These are phyloP conservation scores for Physcia stellaris DNA, from an alignment of 495 filamentous ascomycete species.

Conservation along the genomic window DNA sequence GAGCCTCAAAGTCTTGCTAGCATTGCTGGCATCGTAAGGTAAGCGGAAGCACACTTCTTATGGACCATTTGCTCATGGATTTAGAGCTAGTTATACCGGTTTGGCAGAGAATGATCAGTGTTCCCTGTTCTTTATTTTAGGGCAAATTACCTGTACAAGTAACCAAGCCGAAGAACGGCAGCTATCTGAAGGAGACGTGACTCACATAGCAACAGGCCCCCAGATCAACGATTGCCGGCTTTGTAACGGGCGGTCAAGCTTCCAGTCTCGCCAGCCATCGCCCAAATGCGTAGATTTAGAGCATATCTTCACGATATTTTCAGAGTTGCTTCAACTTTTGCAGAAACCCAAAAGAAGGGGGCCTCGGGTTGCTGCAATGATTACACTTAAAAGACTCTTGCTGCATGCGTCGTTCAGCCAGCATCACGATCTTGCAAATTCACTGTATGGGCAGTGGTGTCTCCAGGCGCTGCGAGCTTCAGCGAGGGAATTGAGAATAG, in stretches of 20 bases:
- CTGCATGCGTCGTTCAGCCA: conserved; percentile 42
- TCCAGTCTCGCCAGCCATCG: no score
- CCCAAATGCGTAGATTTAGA: no score
- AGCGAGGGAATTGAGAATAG: conserved; percentile 70
- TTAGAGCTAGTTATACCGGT: no score
- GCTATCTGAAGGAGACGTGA: no score
- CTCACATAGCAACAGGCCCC: no score
- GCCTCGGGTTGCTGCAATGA: conserved; percentile 58
- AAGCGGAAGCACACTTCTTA: no score
- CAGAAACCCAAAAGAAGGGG: conserved; percentile 44
- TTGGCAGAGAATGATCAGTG: conserved; percentile 14
- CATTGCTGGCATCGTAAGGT: no score
- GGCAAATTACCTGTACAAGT: conserved; percentile 10
- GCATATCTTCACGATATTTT: conserved; percentile 36
- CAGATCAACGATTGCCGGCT: no score
- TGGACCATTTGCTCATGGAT: no score
- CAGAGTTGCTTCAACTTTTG: conserved; percentile 39
- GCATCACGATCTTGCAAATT: conserved; percentile 51
- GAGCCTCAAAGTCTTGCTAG: no score
- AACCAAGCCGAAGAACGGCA: no score
- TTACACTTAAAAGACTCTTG: conserved; percentile 51
- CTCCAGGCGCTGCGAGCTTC: conserved; percentile 69
- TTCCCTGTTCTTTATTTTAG: conserved; percentile 8
- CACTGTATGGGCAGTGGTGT: conserved; percentile 62
- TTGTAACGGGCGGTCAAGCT: no score